A percentile compares a stretch with the other conserved stretches of the same genome.
phyloP scores from a whole-genome alignment of 345 rosid species.

The Eucalyptus rudis region DNA sequence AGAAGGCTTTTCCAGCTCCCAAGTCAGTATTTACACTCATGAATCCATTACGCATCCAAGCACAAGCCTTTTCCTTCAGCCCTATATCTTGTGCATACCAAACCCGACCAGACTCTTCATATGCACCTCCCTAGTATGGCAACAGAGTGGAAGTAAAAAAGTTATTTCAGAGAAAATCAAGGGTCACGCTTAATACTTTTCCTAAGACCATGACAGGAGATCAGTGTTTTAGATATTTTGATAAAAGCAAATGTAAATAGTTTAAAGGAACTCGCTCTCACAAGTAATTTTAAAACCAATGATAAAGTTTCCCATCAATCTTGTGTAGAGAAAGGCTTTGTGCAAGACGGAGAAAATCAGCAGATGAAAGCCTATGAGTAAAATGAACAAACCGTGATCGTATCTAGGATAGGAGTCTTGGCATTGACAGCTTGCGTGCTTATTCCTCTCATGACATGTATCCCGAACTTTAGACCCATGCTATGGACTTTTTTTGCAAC shows the following conservation, averaged over 20 bases:
- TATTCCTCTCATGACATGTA: constrained; percentile 91
- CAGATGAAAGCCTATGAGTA: not conserved
- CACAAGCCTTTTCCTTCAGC: constrained; percentile 71
- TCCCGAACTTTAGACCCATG: constrained; percentile 92
- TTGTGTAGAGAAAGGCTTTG: not conserved
- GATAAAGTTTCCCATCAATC: not conserved
- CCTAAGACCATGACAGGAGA: not conserved
- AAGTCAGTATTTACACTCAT: constrained; percentile 70
- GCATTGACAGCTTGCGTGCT: constrained; percentile 85
- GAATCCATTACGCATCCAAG: constrained; percentile 87
- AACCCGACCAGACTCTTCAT: constrained; percentile 32
- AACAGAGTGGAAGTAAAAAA: not conserved
- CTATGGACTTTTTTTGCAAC: constrained; percentile 66
- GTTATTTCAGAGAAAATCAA: not conserved
- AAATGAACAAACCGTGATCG: constrained; percentile 22
- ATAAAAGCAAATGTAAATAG: not conserved
- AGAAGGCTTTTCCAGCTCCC: constrained; percentile 80
- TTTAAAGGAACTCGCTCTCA: not conserved
- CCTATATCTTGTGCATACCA: constrained; percentile 86
- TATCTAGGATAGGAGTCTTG: constrained; percentile 63
- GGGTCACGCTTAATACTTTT: not conserved
- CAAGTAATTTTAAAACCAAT: not conserved
- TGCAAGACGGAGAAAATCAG: not conserved
- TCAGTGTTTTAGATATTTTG: not conserved
- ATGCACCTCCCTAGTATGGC: constrained; percentile 46